These are phyloP conservation scores for Podila clonocystis DNA, from an alignment of 192 early-diverging fungal species.

Conservation along the genomic window DNA sequence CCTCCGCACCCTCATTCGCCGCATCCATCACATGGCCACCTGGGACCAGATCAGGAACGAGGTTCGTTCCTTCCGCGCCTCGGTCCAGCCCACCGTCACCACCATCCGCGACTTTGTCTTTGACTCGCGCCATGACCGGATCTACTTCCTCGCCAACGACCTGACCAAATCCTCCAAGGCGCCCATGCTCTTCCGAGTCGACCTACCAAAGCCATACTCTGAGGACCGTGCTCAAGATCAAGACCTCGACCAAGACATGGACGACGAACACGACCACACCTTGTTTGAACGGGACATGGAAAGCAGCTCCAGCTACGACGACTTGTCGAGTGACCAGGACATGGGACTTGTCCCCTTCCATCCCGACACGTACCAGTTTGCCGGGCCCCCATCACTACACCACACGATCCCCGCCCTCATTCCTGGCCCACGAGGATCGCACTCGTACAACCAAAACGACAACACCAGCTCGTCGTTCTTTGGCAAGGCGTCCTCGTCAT, in stretches of 20 bases:
- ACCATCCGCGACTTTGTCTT: conserved; percentile 65
- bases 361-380: conserved; percentile 41
- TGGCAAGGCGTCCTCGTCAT: conserved; percentile 1
- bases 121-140: conserved; percentile 53
- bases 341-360: conserved; percentile 40
- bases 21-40: conserved; percentile 20
- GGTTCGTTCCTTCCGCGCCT: conserved; percentile 62
- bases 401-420: conserved; percentile 9
- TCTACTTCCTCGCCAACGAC: conserved; percentile 67
- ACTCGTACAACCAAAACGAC: conserved; percentile 1
- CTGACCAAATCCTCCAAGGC: conserved; percentile 49
- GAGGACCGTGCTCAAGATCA: not conserved
- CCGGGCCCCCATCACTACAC: conserved; percentile 8
- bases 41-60: conserved; percentile 70
- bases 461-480: not conserved
- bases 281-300: not conserved
- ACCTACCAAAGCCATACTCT: conserved; percentile 41
- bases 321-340: conserved; percentile 32
- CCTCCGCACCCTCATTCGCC: not conserved
- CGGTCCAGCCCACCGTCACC: conserved; percentile 52
- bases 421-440: conserved; percentile 10
- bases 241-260: conserved; percentile 2
- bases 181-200: conserved; percentile 54
- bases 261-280: conserved; percentile 7
- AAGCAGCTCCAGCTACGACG: conserved; percentile 1